phyloP scores from a whole-genome alignment of 805 yeast species.

The Lipomyces kockii region DNA sequence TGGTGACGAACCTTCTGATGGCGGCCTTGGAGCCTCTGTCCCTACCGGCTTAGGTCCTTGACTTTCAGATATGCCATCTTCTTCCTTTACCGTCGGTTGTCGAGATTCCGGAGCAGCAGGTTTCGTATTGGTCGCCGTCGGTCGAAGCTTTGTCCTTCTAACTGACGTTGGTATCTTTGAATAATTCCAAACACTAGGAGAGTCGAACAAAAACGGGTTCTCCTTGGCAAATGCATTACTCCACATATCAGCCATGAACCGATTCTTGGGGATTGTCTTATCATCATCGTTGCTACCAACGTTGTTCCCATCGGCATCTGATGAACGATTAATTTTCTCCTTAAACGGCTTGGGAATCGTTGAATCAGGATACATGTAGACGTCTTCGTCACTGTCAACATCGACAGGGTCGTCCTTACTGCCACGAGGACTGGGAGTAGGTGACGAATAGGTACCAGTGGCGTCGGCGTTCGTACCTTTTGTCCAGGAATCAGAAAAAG shows the following conservation, averaged over 20 bases:
- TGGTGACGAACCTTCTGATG: neutral
- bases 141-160: neutral
- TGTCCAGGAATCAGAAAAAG: neutral
- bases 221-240: neutral
- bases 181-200: neutral
- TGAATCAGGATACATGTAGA: neutral
- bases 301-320: neutral
- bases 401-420: neutral
- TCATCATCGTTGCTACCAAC: neutral
- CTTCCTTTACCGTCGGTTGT: neutral
- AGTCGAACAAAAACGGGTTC: conserved; percentile 5
- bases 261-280: neutral
- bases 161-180: neutral
- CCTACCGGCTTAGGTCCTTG: neutral
- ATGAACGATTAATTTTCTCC: conserved; percentile 20
- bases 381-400: conserved; percentile 13
- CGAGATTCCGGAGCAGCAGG: neutral
- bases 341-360: conserved; percentile 19
- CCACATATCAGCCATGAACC: conserved; percentile 4
- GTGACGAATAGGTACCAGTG: conserved; percentile 3
- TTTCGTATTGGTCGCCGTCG: neutral
- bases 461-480: neutral
- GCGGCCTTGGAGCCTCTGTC: neutral
- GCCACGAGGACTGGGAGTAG: conserved; percentile 15
- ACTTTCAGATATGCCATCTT: neutral